Conservation (phyloP, 305 asterid species). For the Fraxinus xanthoxyloides region DNA sequence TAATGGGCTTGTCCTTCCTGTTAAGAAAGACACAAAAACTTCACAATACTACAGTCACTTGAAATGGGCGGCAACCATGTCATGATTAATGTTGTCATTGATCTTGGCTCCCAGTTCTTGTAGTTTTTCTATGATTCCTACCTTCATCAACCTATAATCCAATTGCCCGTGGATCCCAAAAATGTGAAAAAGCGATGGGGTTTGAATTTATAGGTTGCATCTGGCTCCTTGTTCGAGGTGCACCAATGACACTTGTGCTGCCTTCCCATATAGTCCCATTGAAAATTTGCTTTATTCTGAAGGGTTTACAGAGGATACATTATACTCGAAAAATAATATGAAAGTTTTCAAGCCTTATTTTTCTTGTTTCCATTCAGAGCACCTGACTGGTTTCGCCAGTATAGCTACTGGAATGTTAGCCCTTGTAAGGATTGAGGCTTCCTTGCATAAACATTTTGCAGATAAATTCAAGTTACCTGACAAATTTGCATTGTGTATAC, state of each 20-base stretch:
- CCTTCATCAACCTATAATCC: slow-evolving; percentile 36
- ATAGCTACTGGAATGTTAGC: slow-evolving; percentile 36
- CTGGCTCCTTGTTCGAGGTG: slow-evolving; percentile 39
- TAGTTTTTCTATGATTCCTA: slow-evolving; percentile 40
- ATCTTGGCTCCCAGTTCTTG: slow-evolving; percentile 32
- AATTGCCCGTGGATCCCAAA: slow-evolving; percentile 26
- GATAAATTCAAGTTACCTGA: slow-evolving; percentile 7
- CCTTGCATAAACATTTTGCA: slow-evolving; percentile 32
- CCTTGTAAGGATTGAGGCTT: neutral
- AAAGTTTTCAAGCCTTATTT: slow-evolving; percentile 10
- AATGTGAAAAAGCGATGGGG: slow-evolving; percentile 21
- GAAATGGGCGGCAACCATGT: slow-evolving; percentile 36
- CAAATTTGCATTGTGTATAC: slow-evolving; percentile 35
- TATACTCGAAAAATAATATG: neutral
- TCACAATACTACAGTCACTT: slow-evolving; percentile 35
- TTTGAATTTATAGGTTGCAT: slow-evolving; percentile 34
- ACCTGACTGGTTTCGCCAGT: slow-evolving; percentile 25
- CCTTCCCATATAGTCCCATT: slow-evolving; percentile 32
- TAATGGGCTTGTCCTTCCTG: slow-evolving; percentile 19
- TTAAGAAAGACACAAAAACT: slow-evolving; percentile 32
- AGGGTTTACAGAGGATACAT: slow-evolving; percentile 30
- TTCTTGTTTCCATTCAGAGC: slow-evolving; percentile 25
- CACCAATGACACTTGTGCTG: slow-evolving; percentile 35
- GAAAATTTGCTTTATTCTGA: slow-evolving; percentile 7
- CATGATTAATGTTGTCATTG: slow-evolving; percentile 28